Evolutionary conservation across 1,284 basidiomycete genomes (phyloP).

Genomic region (Meripilus lineatus): DNA sequence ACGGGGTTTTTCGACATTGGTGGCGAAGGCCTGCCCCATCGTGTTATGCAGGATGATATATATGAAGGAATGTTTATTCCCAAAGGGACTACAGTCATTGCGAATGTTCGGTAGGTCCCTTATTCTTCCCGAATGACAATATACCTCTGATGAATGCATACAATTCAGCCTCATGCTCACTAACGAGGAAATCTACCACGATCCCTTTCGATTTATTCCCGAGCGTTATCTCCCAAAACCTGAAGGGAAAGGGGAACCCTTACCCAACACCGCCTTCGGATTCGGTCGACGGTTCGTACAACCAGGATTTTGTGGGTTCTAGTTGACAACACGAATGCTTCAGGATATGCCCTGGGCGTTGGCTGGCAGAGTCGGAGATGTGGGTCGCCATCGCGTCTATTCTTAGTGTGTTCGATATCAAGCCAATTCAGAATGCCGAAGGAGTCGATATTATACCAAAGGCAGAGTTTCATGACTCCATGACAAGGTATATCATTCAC

Average conservation of each 20-base stretch:
- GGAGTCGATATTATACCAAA: slow-evolving; percentile 7
- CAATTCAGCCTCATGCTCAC: neutral
- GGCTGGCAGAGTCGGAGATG: slow-evolving; percentile 15
- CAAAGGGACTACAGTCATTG: slow-evolving; percentile 19
- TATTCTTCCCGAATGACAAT: neutral
- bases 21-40: slow-evolving; percentile 26
- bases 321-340: neutral
- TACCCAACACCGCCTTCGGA: neutral
- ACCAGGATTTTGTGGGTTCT: neutral
- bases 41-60: slow-evolving; percentile 21
- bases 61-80: slow-evolving; percentile 22
- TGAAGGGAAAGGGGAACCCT: neutral
- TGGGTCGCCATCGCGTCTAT: slow-evolving; percentile 17
- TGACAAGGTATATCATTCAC: neutral
- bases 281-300: neutral
- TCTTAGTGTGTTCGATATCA: slow-evolving; percentile 15
- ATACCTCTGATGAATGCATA: neutral
- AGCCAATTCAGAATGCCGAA: slow-evolving; percentile 10
- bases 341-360: slow-evolving; percentile 17
- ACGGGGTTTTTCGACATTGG: too few species aligned
- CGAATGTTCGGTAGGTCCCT: slow-evolving; percentile 16
- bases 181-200: slow-evolving; percentile 1
- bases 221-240: neutral
- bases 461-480: neutral
- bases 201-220: slow-evolving; percentile 3